Base-by-base conservation (phyloP, 2,329 filamentous ascomycete genomes). In the Colletotrichum sp. region DNA sequence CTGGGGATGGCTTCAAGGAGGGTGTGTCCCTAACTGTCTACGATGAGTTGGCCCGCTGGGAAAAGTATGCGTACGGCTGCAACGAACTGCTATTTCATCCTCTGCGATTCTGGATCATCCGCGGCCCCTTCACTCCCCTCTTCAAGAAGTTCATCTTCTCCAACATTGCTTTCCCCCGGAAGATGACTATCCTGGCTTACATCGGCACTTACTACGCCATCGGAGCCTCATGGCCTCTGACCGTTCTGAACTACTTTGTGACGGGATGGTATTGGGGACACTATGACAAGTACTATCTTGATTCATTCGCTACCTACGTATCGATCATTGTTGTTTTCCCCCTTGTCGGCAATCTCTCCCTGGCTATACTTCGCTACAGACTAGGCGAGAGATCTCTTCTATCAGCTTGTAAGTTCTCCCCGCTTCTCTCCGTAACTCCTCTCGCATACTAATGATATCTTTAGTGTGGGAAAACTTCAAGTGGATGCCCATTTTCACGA, bases 1-100 rank as follows among this genome's bases (percentile, higher is more conserved):
- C 93, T 70, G 90, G 90, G 44, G 90, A 92, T 7, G 93, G 91
- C 8, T 95, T 95, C 85, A 92, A 95, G 80, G 93, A 95, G 80
- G 93, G 93, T 77, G 93, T 95, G 0, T 94, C 93, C 0, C 87
- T 95, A 18, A 95, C 93, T 0, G 92, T 95, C 10, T 95, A 94
- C 80, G 93, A 95, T 78, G 93, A 95, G 80, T 85, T 95, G 49
- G 90, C 91, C 15, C 91, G 93, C 63, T 95, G 93, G 93, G 92
- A 94, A 80, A 95, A 95, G 85, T 93, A 94, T 71, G 92, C 93
- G 0, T 95, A 93, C 78, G 93, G 93, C 9, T 93, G 92, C 80
- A 94, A 92, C 80, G 93, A 95, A 82, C 85, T 95, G 65, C 88
- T 95, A 21, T 95, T 95, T 86, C 88, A 94, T 79, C 93, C 93